A percentile compares a stretch with the other conserved stretches of the same genome.
Conservation (phyloP, 2,329 filamentous ascomycete genomes). For the Aspergillus ochraceoroseus region DNA sequence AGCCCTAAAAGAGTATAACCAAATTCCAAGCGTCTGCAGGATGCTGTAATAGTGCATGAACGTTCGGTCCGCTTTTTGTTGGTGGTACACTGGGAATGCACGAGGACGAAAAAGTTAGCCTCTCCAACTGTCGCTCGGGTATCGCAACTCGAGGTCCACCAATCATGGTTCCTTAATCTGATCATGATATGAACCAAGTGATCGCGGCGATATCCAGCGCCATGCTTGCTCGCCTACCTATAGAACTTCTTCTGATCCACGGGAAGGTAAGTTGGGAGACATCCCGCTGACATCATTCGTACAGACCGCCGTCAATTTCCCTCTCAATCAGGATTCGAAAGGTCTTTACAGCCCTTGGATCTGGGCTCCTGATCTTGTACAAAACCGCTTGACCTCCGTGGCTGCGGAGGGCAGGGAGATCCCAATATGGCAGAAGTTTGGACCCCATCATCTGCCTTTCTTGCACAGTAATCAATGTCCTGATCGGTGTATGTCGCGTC, state of each 20-base stretch:
- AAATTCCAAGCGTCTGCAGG: slow-evolving; percentile 18
- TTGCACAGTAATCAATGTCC: neutral
- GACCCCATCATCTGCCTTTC: neutral
- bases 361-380: neutral
- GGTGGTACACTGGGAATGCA: slow-evolving; percentile 23
- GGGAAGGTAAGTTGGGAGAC: neutral
- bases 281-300: slow-evolving; percentile 20
- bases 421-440: neutral
- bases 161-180: slow-evolving; percentile 5
- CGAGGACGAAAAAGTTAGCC: slow-evolving; percentile 19
- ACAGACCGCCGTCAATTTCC: slow-evolving; percentile 9
- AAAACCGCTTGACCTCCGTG: neutral
- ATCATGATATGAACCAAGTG: too few species aligned
- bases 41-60: slow-evolving; percentile 25
- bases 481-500: too few species aligned
- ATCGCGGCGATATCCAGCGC: too few species aligned
- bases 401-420: neutral
- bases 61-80: slow-evolving; percentile 9
- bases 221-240: too few species aligned
- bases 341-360: neutral
- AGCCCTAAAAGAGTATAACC: slow-evolving; percentile 2
- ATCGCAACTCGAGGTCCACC: neutral
- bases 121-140: neutral
- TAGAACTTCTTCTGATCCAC: slow-evolving; percentile 1
- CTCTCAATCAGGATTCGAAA: slow-evolving; percentile 1